Percentiles rank a stretch among this genome's conserved stretches.
phyloP scores from a whole-genome alignment of 331 rosid species.

The Pyracantha coccinea region DNA sequence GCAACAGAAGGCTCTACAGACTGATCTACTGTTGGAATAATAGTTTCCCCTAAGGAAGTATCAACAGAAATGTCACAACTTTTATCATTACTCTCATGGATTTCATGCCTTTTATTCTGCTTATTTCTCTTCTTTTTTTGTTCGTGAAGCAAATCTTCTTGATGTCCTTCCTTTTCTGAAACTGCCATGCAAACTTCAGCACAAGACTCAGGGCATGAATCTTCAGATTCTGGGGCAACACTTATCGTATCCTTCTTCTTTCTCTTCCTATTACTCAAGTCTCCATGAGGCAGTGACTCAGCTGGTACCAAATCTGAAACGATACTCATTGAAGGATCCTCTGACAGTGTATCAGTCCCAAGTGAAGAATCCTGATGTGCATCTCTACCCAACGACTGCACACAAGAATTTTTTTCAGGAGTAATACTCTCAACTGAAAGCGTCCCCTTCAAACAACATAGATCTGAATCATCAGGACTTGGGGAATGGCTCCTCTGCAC shows the following conservation, averaged over 20 bases:
- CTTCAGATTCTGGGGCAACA: neutral
- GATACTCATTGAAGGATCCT: neutral
- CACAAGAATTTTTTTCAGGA: neutral
- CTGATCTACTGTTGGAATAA: neutral
- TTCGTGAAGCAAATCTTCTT: neutral
- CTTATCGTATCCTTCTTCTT: neutral
- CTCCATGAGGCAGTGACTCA: neutral
- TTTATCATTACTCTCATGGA: neutral
- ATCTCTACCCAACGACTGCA: neutral
- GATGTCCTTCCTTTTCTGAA: neutral
- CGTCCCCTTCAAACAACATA: neutral
- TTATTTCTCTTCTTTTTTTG: neutral
- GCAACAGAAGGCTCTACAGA: neutral
- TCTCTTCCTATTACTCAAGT: constrained; percentile 4
- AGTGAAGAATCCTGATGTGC: neutral
- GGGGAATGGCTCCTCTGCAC: neutral
- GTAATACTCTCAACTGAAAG: neutral
- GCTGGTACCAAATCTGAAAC: neutral
- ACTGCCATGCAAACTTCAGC: neutral
- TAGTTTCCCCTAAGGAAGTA: neutral
- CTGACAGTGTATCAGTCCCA: neutral
- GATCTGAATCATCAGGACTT: neutral
- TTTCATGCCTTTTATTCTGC: neutral
- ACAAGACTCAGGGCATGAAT: neutral
- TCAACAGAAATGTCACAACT: neutral